Conservation (phyloP, 2,329 filamentous ascomycete species). For the Pseudonectria buxi region DNA sequence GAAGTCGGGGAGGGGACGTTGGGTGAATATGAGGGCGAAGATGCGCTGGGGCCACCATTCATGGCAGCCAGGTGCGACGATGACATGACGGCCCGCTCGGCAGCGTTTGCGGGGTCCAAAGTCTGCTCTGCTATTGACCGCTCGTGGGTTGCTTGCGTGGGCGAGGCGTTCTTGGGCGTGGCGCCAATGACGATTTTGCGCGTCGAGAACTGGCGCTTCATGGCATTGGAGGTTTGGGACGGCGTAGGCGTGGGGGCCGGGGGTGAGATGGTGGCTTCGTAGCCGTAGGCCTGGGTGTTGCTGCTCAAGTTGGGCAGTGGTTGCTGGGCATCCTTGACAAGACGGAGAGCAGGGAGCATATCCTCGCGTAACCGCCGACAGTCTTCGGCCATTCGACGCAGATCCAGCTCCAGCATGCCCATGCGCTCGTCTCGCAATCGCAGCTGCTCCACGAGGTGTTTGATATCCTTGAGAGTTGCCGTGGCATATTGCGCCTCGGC, state of each 20-base stretch:
- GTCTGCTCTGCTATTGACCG: constrained; percentile 55
- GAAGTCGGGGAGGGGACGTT: constrained; percentile 66
- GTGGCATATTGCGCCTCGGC: constrained; percentile 77
- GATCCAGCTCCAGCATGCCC: constrained; percentile 71
- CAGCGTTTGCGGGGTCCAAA: constrained; percentile 62
- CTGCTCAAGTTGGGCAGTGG: constrained; percentile 58
- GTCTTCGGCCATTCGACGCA: constrained; percentile 79
- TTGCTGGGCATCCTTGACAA: constrained; percentile 86
- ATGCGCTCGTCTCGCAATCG: constrained; percentile 87
- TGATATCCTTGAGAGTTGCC: constrained; percentile 89
- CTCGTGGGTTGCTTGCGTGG: constrained; percentile 66
- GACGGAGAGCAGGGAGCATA: constrained; percentile 79
- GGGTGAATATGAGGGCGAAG: constrained; percentile 53
- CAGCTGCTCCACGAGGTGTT: constrained; percentile 82
- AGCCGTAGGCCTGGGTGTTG: constrained; percentile 39
- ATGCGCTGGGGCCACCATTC: constrained; percentile 54
- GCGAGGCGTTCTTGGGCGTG: constrained; percentile 69
- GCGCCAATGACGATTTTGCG: constrained; percentile 66
- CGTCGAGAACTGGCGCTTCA: constrained; percentile 69
- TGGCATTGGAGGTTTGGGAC: constrained; percentile 37
- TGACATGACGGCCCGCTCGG: constrained; percentile 57
- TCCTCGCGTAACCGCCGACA: constrained; percentile 86
- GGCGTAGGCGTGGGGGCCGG: constrained; percentile 51
- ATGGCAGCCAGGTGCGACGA: constrained; percentile 65
- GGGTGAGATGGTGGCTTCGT: constrained; percentile 46